Evolutionary conservation across 345 rosid genomes (phyloP).

Genomic region (Schrenkiella parvula): DNA sequence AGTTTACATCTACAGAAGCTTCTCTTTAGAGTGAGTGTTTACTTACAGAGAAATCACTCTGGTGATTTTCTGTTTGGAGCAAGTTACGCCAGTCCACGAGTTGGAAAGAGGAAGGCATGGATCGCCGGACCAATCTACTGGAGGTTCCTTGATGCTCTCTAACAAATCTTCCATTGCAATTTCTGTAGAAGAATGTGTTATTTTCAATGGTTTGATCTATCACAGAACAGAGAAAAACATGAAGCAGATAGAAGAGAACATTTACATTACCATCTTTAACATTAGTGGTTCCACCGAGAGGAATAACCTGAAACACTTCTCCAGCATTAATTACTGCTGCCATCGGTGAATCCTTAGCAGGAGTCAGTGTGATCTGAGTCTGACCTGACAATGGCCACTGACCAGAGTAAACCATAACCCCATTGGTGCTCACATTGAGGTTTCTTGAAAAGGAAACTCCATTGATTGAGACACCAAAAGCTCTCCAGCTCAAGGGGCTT

Average conservation of each 20-base stretch:
- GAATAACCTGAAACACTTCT: slow-evolving; percentile 71
- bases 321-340: slow-evolving; percentile 79
- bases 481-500: slow-evolving; percentile 67
- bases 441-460: slow-evolving; percentile 50
- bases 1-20: background rate
- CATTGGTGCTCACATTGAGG: slow-evolving; percentile 60
- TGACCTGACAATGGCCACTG: slow-evolving; percentile 76
- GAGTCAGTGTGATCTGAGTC: slow-evolving; percentile 55
- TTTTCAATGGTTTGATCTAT: slow-evolving; percentile 9
- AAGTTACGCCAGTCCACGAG: slow-evolving; percentile 88
- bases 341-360: slow-evolving; percentile 38
- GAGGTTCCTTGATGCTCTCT: slow-evolving; percentile 51
- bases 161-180: slow-evolving; percentile 61
- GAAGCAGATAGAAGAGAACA: background rate
- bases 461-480: slow-evolving; percentile 61
- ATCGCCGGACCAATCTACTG: slow-evolving; percentile 83
- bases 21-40: slow-evolving; percentile 2
- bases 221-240: background rate
- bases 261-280: slow-evolving; percentile 57
- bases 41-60: slow-evolving; percentile 72
- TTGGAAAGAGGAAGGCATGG: slow-evolving; percentile 77
- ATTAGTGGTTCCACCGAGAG: slow-evolving; percentile 59
- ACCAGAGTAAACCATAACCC: slow-evolving; percentile 58
- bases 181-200: slow-evolving; percentile 33
- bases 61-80: slow-evolving; percentile 47